A percentile compares a stretch with the other conserved stretches of the same genome.
Conservation (phyloP, 1,284 basidiomycete genomes). For the Moesziomyces aphidis region DNA sequence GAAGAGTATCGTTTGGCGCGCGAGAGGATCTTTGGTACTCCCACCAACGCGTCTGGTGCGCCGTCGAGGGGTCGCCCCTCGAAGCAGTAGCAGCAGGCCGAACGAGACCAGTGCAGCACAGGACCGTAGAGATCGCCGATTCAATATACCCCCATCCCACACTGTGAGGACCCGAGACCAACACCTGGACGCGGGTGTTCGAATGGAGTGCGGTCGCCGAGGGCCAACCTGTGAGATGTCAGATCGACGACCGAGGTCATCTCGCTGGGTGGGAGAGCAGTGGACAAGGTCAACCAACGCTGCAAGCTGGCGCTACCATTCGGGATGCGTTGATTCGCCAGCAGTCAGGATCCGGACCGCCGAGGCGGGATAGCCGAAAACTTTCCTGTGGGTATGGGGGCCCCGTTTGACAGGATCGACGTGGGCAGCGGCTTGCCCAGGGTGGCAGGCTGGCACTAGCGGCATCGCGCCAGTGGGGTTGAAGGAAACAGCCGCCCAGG, state of each 20-base stretch:
- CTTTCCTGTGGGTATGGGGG: not conserved
- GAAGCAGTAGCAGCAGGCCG: not conserved
- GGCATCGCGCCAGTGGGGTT: too few species aligned
- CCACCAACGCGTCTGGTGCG: not conserved
- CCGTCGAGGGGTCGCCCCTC: constrained; percentile 7
- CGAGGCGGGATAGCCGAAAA: not conserved
- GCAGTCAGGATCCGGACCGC: not conserved
- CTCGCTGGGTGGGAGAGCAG: too few species aligned
- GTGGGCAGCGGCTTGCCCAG: not conserved
- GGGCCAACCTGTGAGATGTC: too few species aligned
- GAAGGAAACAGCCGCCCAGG: too few species aligned
- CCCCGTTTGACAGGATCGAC: not conserved
- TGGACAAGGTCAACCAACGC: too few species aligned
- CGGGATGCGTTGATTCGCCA: too few species aligned
- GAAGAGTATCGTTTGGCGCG: constrained; percentile 43
- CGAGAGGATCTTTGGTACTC: constrained; percentile 44
- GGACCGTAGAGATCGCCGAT: not conserved
- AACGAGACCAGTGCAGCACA: too few species aligned
- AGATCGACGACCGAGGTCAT: too few species aligned
- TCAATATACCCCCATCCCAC: not conserved
- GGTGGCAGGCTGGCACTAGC: not conserved
- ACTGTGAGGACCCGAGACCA: not conserved
- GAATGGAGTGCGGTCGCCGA: too few species aligned
- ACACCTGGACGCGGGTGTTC: too few species aligned
- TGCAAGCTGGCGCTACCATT: too few species aligned